These are phyloP conservation scores for Scenedesmus sp. DNA, from an alignment of 163 green algal genomes.

Conservation along the genomic window DNA sequence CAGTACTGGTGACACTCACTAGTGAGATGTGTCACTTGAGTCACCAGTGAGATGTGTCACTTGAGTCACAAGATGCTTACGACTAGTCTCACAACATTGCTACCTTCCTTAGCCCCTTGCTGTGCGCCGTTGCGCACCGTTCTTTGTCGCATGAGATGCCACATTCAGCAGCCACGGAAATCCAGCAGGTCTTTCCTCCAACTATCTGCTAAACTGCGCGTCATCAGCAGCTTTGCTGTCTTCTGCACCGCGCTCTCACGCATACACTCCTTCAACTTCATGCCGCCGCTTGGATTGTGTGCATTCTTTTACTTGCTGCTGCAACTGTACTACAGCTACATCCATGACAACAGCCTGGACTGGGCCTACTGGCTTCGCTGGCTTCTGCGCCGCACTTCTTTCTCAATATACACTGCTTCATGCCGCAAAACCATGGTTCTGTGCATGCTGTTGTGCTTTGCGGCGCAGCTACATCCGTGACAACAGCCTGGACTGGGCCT, in stretches of 20 bases:
- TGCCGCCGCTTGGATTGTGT: not conserved
- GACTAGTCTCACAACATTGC: no score
- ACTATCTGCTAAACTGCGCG: no score
- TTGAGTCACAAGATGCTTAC: no score
- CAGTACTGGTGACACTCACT: no score
- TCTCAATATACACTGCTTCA: not conserved
- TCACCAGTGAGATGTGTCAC: no score
- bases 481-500: slow-evolving; percentile 40
- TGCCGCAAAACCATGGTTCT: no score
- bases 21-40: no score
- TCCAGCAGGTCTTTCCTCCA: no score
- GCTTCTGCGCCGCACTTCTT: not conserved
- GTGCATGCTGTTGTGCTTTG: not conserved
- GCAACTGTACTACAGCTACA: slow-evolving; percentile 7
- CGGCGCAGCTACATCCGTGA: slow-evolving; percentile 35
- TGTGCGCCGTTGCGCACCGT: no score
- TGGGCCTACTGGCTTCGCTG: slow-evolving; percentile 39
- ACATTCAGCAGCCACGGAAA: no score
- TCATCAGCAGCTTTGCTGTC: not conserved
- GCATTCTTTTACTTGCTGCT: not conserved
- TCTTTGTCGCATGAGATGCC: no score
- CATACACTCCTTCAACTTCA: not conserved
- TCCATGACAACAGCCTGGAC: slow-evolving; percentile 32
- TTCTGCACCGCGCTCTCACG: not conserved
- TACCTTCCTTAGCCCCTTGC: no score